Evolutionary conservation across 345 rosid genomes (phyloP).

Genomic region (Toxicodendron radicans): DNA sequence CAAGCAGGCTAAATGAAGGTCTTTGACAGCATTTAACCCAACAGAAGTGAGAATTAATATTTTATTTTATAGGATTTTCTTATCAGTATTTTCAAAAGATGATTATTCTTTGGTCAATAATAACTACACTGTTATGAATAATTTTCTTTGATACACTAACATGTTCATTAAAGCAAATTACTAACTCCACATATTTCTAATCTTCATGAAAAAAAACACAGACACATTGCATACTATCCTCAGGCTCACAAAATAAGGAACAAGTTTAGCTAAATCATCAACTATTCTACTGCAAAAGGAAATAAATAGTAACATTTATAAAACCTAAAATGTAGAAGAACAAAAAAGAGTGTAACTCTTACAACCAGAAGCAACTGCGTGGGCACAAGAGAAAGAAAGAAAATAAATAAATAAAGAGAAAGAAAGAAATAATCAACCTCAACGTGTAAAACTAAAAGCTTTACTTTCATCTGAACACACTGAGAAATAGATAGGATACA

Average conservation of each 20-base stretch:
- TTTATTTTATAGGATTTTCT: too few relatives aligned
- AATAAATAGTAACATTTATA: neutral
- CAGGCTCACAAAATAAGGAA: neutral
- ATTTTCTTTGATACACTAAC: too few relatives aligned
- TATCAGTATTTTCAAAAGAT: too few relatives aligned
- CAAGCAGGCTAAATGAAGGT: neutral
- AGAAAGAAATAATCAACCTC: slow-evolving; percentile 13
- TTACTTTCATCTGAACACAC: slow-evolving; percentile 29
- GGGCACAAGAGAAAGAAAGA: neutral
- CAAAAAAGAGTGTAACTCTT: neutral
- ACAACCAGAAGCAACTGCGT: slow-evolving; percentile 1
- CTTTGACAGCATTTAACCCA: neutral
- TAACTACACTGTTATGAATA: too few relatives aligned
- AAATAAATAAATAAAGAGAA: neutral
- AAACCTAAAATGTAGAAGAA: too few relatives aligned
- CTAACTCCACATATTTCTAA: neutral
- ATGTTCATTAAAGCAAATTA: neutral
- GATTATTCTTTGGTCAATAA: too few relatives aligned
- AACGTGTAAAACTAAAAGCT: slow-evolving; percentile 9
- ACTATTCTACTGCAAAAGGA: neutral
- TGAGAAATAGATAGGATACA: slow-evolving; percentile 27
- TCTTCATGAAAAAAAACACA: neutral
- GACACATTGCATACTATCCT: neutral
- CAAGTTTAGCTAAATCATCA: neutral
- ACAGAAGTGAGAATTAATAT: neutral